A percentile compares a stretch with the other conserved stretches of the same genome.
These are phyloP conservation scores for Vitis amurensis DNA, from an alignment of 164 flowering plant genomes.

Conservation along the genomic window DNA sequence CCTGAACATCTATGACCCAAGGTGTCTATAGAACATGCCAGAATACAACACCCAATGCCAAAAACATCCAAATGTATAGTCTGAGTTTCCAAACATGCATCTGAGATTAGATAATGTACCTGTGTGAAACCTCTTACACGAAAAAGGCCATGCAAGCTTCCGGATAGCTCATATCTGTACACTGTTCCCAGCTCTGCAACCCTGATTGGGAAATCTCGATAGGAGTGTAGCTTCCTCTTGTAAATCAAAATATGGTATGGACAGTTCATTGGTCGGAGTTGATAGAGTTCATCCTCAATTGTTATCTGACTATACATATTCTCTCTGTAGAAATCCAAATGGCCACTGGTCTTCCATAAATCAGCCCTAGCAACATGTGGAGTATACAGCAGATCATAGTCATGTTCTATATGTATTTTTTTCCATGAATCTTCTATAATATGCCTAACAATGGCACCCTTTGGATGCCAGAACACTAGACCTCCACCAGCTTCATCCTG, in stretches of 20 bases:
- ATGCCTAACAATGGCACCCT: constrained; percentile 84
- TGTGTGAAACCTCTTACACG: constrained; percentile 99
- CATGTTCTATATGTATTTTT: constrained; percentile 62
- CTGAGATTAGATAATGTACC: constrained; percentile 29
- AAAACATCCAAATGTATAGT: neutral
- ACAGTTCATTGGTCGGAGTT: constrained; percentile 98
- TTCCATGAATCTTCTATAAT: constrained; percentile 96
- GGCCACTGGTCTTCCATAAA: constrained; percentile 96
- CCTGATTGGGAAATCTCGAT: constrained; percentile 91
- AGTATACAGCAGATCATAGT: constrained; percentile 82
- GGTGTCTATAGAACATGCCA: no score
- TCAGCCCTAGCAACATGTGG: constrained; percentile 95
- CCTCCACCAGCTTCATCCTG: constrained; percentile 99
- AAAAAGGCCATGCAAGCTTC: constrained; percentile 95
- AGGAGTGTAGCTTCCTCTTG: constrained; percentile 76
- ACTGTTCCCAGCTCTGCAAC: constrained; percentile 97
- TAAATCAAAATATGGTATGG: constrained; percentile 92
- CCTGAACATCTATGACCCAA: neutral
- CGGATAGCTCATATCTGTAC: constrained; percentile 92
- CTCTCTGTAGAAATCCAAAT: constrained; percentile 89
- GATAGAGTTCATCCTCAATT: constrained; percentile 90
- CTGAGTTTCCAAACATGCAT: neutral
- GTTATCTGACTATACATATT: constrained; percentile 95
- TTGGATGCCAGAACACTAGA: constrained; percentile 96
- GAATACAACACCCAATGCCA: no score